These are phyloP conservation scores for Yamadazyma philogaea DNA, from an alignment of 805 yeast species.

Conservation along the genomic window DNA sequence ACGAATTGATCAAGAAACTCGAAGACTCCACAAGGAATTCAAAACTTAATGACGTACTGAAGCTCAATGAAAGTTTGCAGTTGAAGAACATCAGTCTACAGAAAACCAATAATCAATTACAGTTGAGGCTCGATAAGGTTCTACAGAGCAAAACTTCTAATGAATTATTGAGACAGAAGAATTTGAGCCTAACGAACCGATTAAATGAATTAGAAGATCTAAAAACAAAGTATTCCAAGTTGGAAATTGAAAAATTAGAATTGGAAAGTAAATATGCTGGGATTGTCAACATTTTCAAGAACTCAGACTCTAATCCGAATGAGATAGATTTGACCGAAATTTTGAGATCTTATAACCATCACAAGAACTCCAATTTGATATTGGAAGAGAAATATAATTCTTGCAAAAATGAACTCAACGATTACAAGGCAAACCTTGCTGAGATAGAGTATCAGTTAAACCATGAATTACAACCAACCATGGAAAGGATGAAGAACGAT, in stretches of 20 bases:
- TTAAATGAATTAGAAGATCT: slow-evolving; percentile 36
- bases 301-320: not conserved
- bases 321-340: slow-evolving; percentile 29
- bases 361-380: slow-evolving; percentile 28
- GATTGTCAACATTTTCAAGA: slow-evolving; percentile 32
- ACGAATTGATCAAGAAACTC: slow-evolving; percentile 25
- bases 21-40: slow-evolving; percentile 15
- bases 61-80: slow-evolving; percentile 20
- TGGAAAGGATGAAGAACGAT: slow-evolving; percentile 14
- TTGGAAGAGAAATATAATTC: slow-evolving; percentile 37
- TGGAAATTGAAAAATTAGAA: slow-evolving; percentile 49
- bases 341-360: slow-evolving; percentile 16
- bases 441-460: slow-evolving; percentile 15
- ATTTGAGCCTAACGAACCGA: slow-evolving; percentile 38
- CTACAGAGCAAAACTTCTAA: slow-evolving; percentile 46
- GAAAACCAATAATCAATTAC: slow-evolving; percentile 52
- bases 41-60: slow-evolving; percentile 10
- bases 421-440: slow-evolving; percentile 14
- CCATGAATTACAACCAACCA: slow-evolving; percentile 12
- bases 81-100: slow-evolving; percentile 32
- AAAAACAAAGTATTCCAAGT: slow-evolving; percentile 44
- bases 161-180: slow-evolving; percentile 58
- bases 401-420: slow-evolving; percentile 18
- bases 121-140: slow-evolving; percentile 49
- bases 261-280: slow-evolving; percentile 47